phyloP scores from a whole-genome alignment of 1,284 basidiomycete species.

The Albatrellus sp. region DNA sequence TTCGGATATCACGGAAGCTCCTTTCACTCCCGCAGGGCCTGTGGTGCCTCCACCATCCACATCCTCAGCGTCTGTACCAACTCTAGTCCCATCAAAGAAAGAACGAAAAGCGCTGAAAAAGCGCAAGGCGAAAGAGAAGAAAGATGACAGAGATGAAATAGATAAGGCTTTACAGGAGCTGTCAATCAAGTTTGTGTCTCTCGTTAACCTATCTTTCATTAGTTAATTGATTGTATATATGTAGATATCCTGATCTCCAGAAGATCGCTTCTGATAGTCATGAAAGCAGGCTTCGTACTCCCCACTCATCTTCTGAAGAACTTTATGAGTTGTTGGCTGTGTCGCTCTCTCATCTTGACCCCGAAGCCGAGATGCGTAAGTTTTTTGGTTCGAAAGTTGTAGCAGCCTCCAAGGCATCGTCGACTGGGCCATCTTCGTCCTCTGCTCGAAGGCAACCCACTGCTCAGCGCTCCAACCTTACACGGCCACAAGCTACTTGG shows the following conservation, averaged over 20 bases:
- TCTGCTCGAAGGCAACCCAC: conserved; percentile 15
- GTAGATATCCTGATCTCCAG: conserved; percentile 45
- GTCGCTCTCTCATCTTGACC: conserved; percentile 69
- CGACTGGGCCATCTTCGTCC: conserved; percentile 14
- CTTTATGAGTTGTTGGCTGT: conserved; percentile 59
- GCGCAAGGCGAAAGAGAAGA: conserved; percentile 45
- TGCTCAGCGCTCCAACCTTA: conserved; percentile 44
- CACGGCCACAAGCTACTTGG: conserved; percentile 51
- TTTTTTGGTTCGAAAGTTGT: conserved; percentile 90
- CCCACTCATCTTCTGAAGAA: conserved; percentile 17
- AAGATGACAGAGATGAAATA: conserved; percentile 63
- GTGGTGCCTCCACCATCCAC: not conserved
- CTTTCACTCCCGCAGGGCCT: not conserved
- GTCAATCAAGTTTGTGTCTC: conserved; percentile 48
- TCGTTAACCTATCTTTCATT: not conserved
- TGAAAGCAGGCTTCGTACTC: conserved; percentile 15
- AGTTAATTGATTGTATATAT: not conserved
- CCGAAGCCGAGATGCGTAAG: conserved; percentile 77
- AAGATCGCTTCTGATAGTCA: conserved; percentile 16
- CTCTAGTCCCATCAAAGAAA: conserved; percentile 24
- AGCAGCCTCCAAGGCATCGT: conserved; percentile 38
- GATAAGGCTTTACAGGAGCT: conserved; percentile 77
- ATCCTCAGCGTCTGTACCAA: conserved; percentile 9
- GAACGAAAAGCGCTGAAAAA: conserved; percentile 41
- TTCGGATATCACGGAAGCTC: conserved; percentile 9